Evolutionary conservation across 495 filamentous ascomycete species (phyloP).

Genomic region (Daldinia childiae): DNA sequence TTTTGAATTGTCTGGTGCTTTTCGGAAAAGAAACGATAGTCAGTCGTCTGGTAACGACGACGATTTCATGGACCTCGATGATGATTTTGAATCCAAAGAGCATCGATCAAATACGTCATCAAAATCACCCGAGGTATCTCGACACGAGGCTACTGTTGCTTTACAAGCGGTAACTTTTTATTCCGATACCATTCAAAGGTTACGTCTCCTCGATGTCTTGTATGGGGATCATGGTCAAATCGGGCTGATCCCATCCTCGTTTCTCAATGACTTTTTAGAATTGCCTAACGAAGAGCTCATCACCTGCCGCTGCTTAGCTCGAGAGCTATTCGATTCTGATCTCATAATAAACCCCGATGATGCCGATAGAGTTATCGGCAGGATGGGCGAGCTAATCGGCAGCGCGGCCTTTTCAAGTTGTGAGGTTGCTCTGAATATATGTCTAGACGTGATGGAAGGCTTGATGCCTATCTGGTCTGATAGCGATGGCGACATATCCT

Average conservation of each 20-base stretch:
- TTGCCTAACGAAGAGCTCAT: conserved; percentile 70
- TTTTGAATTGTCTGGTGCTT: conserved; percentile 52
- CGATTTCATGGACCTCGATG: conserved; percentile 83
- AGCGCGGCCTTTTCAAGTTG: conserved; percentile 73
- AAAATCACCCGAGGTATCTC: conserved; percentile 50
- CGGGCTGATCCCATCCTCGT: conserved; percentile 49
- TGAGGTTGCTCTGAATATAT: conserved; percentile 75
- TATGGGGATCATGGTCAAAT: conserved; percentile 48
- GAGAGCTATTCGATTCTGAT: conserved; percentile 59
- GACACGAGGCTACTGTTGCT: conserved; percentile 58
- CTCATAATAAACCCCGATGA: conserved; percentile 53
- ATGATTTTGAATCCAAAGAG: conserved; percentile 67
- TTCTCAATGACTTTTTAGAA: conserved; percentile 67
- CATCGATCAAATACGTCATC: conserved; percentile 55
- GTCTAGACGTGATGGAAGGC: conserved; percentile 74
- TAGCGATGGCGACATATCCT: conserved; percentile 62
- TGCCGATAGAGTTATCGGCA: conserved; percentile 56
- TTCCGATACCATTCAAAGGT: conserved; percentile 50
- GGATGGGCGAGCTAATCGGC: conserved; percentile 66
- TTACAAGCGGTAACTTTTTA: conserved; percentile 61
- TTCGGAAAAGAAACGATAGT: conserved; percentile 54
- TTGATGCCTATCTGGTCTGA: conserved; percentile 72
- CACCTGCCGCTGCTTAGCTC: conserved; percentile 61
- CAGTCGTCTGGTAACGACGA: conserved; percentile 45
- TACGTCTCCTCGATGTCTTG: conserved; percentile 54